Evolutionary conservation across 139 green algal species (phyloP).

Genomic region (Ulvella scutata): DNA sequence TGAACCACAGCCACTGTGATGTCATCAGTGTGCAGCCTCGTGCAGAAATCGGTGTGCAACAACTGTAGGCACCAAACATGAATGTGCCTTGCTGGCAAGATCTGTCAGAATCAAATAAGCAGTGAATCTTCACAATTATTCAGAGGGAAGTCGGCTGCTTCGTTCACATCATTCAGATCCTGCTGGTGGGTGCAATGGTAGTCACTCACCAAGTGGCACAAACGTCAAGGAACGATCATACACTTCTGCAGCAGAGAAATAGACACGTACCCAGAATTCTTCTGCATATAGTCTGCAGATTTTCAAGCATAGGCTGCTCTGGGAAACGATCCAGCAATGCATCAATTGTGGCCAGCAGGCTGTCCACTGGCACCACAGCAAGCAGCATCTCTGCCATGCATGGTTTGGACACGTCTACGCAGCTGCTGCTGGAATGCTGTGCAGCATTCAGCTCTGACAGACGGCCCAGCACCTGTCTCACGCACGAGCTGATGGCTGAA

Average conservation of each 20-base stretch:
- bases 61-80: background rate
- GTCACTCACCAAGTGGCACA: too few species aligned
- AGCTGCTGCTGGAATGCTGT: background rate
- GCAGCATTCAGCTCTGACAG: background rate
- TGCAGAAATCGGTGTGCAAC: background rate
- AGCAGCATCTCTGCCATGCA: conserved; percentile 58
- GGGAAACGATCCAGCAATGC: conserved; percentile 81
- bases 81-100: too few species aligned
- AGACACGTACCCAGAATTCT: conserved; percentile 41
- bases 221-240: background rate
- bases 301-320: conserved; percentile 74
- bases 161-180: background rate
- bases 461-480: background rate
- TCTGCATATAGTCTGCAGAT: conserved; percentile 61
- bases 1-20: background rate
- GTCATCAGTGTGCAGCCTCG: background rate
- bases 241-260: background rate
- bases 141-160: background rate
- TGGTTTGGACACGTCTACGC: conserved; percentile 47
- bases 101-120: conserved; percentile 1
- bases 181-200: too few species aligned
- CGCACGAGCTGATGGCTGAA: conserved; percentile 3
- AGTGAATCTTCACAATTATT: background rate
- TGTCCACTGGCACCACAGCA: conserved; percentile 32
- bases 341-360: conserved; percentile 31